These are phyloP conservation scores for Neofusicoccum sp. DNA, from an alignment of 2,329 filamentous ascomycete species.

Conservation along the genomic window DNA sequence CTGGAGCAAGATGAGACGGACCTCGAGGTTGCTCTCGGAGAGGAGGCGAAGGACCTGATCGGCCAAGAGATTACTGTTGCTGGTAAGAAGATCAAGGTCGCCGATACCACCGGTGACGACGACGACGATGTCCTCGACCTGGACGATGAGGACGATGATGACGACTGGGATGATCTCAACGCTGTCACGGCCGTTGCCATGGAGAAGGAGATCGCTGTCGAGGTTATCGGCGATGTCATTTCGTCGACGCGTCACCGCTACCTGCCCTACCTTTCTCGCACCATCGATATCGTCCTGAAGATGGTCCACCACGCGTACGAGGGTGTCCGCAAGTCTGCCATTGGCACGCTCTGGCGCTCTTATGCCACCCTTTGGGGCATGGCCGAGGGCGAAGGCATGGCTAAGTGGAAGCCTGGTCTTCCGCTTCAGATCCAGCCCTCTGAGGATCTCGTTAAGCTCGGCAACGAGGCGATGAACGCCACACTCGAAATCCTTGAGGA, in stretches of 20 bases:
- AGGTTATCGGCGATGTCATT: constrained; percentile 91
- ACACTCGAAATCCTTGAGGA: constrained; percentile 86
- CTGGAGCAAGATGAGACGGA: constrained; percentile 88
- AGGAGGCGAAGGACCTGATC: constrained; percentile 72
- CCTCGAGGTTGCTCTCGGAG: constrained; percentile 73
- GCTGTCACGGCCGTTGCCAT: constrained; percentile 87
- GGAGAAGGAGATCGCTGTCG: constrained; percentile 96
- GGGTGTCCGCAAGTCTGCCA: constrained; percentile 87
- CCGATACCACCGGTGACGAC: constrained; percentile 60
- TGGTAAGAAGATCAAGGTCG: constrained; percentile 84
- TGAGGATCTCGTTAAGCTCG: constrained; percentile 79
- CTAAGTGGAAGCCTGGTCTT: constrained; percentile 87
- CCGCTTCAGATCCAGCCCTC: constrained; percentile 81
- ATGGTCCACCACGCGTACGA: constrained; percentile 90
- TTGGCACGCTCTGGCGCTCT: constrained; percentile 89
- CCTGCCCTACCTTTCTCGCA: constrained; percentile 85
- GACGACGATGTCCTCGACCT: constrained; percentile 59
- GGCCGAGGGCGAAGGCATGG: constrained; percentile 75
- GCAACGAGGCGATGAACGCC: constrained; percentile 79
- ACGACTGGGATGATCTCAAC: constrained; percentile 80
- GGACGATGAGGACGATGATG: constrained; percentile 77
- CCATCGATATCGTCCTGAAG: constrained; percentile 77
- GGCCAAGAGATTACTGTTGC: constrained; percentile 76
- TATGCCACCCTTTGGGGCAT: constrained; percentile 90
- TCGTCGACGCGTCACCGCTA: constrained; percentile 79